Percentiles rank a stretch among this genome's conserved stretches.
Conservation (phyloP, 2,329 filamentous ascomycete genomes). For the Ceratocystis cacaofunesta region DNA sequence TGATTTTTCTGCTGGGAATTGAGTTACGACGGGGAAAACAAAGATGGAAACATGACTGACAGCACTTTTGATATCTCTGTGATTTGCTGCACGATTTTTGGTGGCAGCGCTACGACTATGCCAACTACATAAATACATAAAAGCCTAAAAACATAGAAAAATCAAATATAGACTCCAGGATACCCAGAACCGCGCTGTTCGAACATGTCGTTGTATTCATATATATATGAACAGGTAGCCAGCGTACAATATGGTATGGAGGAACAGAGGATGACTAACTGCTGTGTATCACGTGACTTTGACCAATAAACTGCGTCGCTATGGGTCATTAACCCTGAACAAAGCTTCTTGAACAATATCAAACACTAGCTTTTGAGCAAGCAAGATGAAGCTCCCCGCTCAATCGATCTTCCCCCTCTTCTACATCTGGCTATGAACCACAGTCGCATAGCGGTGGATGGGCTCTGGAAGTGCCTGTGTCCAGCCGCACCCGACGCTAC, state of each 20-base stretch:
- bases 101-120: background rate
- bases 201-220: background rate
- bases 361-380: background rate
- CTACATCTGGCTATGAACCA: background rate
- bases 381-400: background rate
- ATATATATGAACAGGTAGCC: background rate
- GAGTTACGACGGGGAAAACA: background rate
- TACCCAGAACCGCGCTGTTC: constrained; percentile 8
- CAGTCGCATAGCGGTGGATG: constrained; percentile 27
- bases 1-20: background rate
- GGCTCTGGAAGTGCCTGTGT: constrained; percentile 50
- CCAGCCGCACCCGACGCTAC: constrained; percentile 27
- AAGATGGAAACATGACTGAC: background rate
- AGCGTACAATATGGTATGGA: background rate
- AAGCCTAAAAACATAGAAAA: constrained; percentile 16
- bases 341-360: background rate
- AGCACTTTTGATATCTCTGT: constrained; percentile 3
- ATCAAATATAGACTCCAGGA: constrained; percentile 13
- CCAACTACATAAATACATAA: background rate
- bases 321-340: background rate
- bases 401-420: background rate
- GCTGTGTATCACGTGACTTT: background rate
- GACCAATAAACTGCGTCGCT: background rate
- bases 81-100: background rate
- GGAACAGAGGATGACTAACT: background rate